Evolutionary conservation across 2,329 filamentous ascomycete species (phyloP).

Genomic region (Neofusicoccum umdonicola): DNA sequence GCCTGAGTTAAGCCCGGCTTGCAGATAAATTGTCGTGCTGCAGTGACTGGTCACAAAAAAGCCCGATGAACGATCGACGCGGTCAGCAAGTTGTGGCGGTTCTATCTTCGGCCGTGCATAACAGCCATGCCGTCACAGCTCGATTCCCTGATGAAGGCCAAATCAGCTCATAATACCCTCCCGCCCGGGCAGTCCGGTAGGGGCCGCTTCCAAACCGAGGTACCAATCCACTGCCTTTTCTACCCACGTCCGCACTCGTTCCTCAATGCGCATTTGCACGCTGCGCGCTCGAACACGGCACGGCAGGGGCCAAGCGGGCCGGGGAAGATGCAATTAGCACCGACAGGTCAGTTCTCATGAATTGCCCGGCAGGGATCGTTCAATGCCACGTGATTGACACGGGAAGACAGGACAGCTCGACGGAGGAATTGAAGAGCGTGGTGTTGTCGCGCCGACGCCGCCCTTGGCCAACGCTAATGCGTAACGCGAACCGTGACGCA

Average conservation of each 20-base stretch:
- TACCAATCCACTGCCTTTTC: background rate
- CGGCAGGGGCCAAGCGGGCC: background rate
- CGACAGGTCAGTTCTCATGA: background rate
- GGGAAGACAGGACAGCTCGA: background rate
- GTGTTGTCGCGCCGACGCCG: background rate
- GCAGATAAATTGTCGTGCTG: background rate
- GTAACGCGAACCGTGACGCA: background rate
- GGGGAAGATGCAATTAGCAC: background rate
- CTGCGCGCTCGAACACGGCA: background rate
- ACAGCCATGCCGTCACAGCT: background rate
- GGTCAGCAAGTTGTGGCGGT: background rate
- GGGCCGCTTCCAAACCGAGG: background rate
- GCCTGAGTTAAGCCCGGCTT: background rate
- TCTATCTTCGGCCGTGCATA: background rate
- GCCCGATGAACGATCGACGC: background rate
- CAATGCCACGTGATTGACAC: background rate
- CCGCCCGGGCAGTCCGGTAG: background rate
- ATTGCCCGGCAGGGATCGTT: too few species aligned
- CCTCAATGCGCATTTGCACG: background rate
- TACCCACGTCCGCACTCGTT: background rate
- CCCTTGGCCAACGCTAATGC: background rate
- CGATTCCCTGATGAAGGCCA: background rate
- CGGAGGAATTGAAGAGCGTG: background rate
- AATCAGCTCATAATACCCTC: background rate
- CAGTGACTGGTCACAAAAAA: background rate